Percentiles rank a stretch among this genome's conserved stretches.
These are phyloP conservation scores for Ramalina peruviana DNA, from an alignment of 495 filamentous ascomycete species.

Conservation along the genomic window DNA sequence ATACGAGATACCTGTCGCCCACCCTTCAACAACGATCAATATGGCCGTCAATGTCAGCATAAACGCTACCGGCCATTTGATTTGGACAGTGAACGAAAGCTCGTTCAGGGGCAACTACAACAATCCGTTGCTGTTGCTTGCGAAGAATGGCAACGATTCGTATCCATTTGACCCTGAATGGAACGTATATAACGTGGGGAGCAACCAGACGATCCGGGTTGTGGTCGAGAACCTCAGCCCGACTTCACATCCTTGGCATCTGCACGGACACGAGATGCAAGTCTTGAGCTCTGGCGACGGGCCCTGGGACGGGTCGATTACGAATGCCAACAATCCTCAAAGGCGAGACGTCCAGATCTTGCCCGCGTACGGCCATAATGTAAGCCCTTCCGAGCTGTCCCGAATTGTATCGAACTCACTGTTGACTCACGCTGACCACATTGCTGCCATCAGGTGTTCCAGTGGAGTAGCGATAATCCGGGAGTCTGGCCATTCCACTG, in stretches of 20 bases:
- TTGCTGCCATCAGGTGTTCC: not conserved
- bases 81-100: constrained; percentile 20
- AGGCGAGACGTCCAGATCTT: constrained; percentile 47
- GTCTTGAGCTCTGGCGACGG: constrained; percentile 4
- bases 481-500: constrained; percentile 16
- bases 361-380: constrained; percentile 31
- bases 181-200: constrained; percentile 11
- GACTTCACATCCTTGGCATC: constrained; percentile 8
- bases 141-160: constrained; percentile 18
- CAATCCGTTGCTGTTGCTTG: constrained; percentile 21
- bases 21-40: constrained; percentile 15
- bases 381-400: not conserved
- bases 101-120: constrained; percentile 24
- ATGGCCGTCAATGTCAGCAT: constrained; percentile 17
- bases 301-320: constrained; percentile 2
- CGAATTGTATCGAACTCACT: not conserved
- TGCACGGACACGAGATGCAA: constrained; percentile 11
- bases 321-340: constrained; percentile 26
- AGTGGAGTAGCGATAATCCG: constrained; percentile 8
- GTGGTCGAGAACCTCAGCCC: constrained; percentile 3
- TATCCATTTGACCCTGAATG: constrained; percentile 10
- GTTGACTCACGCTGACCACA: constrained; percentile 2
- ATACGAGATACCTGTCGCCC: constrained; percentile 8
- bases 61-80: constrained; percentile 16
- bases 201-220: constrained; percentile 1